Percentiles rank a stretch among this genome's conserved stretches.
These are phyloP conservation scores for Candida mattraensis DNA, from an alignment of 805 yeast species.

Conservation along the genomic window DNA sequence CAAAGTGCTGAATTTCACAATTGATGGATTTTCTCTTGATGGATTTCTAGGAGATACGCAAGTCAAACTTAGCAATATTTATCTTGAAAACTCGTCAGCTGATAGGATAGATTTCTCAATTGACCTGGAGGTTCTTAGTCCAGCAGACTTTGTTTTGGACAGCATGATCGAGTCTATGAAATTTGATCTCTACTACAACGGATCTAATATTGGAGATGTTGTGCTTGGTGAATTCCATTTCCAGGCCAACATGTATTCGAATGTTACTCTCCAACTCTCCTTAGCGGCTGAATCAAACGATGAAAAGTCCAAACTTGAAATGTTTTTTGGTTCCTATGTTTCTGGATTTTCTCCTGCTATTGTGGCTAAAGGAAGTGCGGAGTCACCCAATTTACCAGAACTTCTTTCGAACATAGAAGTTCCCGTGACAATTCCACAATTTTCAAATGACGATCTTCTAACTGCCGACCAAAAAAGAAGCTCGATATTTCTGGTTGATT, in stretches of 20 bases:
- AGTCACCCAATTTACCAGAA: conserved; percentile 25
- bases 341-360: conserved; percentile 39
- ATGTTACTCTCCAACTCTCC: conserved; percentile 23
- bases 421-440: conserved; percentile 31
- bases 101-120: conserved; percentile 29
- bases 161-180: conserved; percentile 26
- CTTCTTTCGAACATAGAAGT: conserved; percentile 27
- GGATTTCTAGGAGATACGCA: conserved; percentile 3
- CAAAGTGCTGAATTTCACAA: background rate
- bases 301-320: conserved; percentile 30
- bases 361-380: conserved; percentile 31
- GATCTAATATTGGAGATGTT: conserved; percentile 36
- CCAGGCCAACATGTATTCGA: conserved; percentile 16
- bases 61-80: conserved; percentile 12
- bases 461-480: conserved; percentile 1
- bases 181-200: conserved; percentile 31
- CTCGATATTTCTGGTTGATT: conserved; percentile 41
- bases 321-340: conserved; percentile 38
- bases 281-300: conserved; percentile 18
- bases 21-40: conserved; percentile 4
- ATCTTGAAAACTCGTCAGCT: conserved; percentile 31
- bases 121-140: conserved; percentile 36
- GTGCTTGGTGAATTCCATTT: conserved; percentile 27
- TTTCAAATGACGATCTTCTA: conserved; percentile 7
- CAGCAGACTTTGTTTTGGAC: conserved; percentile 29